Evolutionary conservation across 352 stramenopile species (phyloP), one percentile per base, ranked within the genome.

Genomic region (Globisporangium emineosum): DNA sequence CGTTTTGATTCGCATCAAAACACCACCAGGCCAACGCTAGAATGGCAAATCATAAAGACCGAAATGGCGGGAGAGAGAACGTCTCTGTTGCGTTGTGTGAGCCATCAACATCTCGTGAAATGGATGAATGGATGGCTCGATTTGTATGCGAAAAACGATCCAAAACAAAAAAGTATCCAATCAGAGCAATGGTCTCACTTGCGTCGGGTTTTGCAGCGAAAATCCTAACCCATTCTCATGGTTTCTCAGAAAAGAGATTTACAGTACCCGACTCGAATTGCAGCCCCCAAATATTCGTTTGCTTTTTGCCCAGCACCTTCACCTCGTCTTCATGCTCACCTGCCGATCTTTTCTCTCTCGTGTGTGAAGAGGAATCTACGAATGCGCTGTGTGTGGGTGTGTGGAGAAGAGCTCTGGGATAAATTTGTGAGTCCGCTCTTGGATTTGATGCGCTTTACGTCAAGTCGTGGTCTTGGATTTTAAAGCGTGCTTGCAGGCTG

Each of bases 191-290:
- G 47, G 37, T 45, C 57, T 62, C 42, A 62, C 19, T 23, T 43
- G 42, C 57, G 42, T 62, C 57, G 57, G 27, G 17, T 62, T 55
- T 62, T 29, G 57, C 15, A 62, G 19, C 42, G 42, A 55, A 62
- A 62, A 62, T 43, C 17, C 25, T 33, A 30, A 55, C 27, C 57
- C 57, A 62, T 55, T 61, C 30, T 53, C 47, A 33, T 54, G 15
- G 15, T 45, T 45, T 45, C 21, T 17, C n/a, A 27, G 23, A 32
- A 32, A 61, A 37, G 23, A 8, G 23, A 52, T 27, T 19, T 58
- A 32, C 27, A 25, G 15, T 29, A 27, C 23, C 25, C 13, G 50
- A 9, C 52, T n/a, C 50, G 37, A 45, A 25, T 59, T 59, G 53
- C 33, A 59, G 29, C 30, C 37, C 40, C 27, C 33, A 32, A 27